These are phyloP conservation scores for Fragaria iinumae DNA, from an alignment of 306 rosid species.

Conservation along the genomic window DNA sequence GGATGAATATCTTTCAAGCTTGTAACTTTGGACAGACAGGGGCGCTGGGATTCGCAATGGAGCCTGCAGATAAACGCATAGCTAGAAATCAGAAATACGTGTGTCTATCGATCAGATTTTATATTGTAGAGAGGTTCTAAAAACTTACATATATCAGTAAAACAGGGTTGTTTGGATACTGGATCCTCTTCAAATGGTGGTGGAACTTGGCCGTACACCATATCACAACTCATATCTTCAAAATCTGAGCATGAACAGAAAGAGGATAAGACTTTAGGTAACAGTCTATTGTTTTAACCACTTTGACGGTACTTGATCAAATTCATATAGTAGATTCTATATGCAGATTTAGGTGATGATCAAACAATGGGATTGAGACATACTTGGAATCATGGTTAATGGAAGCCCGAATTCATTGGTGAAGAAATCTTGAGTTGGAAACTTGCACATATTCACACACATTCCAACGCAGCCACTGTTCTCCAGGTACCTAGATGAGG, in stretches of 20 bases:
- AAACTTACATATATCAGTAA: conserved; percentile 65
- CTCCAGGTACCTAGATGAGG: conserved; percentile 70
- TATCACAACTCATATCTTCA: conserved; percentile 97
- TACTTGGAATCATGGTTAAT: conserved; percentile 93
- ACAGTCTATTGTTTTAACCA: neutral
- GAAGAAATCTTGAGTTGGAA: conserved; percentile 97
- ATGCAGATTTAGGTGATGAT: neutral
- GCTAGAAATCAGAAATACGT: conserved; percentile 26
- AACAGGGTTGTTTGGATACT: conserved; percentile 81
- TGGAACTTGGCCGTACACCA: conserved; percentile 91
- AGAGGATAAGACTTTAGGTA: neutral
- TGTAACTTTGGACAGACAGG: conserved; percentile 65
- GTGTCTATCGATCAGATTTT: conserved; percentile 4
- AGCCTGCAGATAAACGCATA: conserved; percentile 48
- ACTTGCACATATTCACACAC: conserved; percentile 99
- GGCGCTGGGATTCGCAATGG: conserved; percentile 58
- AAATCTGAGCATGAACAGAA: conserved; percentile 54
- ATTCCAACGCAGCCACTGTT: conserved; percentile 92
- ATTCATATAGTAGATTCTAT: neutral
- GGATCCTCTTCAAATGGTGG: conserved; percentile 85
- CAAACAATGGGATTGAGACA: conserved; percentile 15
- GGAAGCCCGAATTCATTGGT: conserved; percentile 96
- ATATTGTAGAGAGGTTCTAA: neutral
- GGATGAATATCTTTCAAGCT: conserved; percentile 40
- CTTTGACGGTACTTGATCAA: neutral